Percentiles rank a stretch among this genome's conserved stretches.
These are phyloP conservation scores for Syzygium oleosum DNA, from an alignment of 345 rosid species.

Conservation along the genomic window DNA sequence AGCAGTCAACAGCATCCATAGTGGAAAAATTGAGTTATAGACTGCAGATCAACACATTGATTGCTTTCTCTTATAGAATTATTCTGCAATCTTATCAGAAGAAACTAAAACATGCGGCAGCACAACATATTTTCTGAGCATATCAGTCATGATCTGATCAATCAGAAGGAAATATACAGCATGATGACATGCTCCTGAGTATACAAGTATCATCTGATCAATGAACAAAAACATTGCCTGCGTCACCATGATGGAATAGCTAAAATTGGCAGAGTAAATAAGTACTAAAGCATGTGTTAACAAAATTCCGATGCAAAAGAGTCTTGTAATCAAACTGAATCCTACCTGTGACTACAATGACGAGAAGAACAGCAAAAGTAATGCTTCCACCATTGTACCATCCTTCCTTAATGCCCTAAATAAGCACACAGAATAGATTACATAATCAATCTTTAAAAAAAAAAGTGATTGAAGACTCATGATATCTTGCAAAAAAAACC, in stretches of 20 bases:
- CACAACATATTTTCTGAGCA: not conserved
- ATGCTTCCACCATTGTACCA: conserved; percentile 99
- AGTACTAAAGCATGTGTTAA: not conserved
- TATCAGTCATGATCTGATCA: not conserved
- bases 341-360: conserved; percentile 88
- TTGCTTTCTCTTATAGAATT: not conserved
- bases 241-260: accelerated
- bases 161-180: not conserved
- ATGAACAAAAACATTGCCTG: not conserved
- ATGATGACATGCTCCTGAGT: not conserved
- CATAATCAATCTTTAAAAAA: not conserved
- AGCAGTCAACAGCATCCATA: not conserved
- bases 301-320: not conserved
- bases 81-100: not conserved
- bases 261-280: not conserved
- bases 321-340: not conserved
- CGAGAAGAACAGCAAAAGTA: conserved; percentile 84
- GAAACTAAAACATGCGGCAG: not conserved
- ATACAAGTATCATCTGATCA: not conserved
- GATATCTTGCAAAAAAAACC: not conserved
- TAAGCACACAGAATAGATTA: not conserved
- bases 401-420: conserved; percentile 73
- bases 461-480: not conserved
- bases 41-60: not conserved
- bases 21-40: accelerated